Evolutionary conservation across 179 eudicot species (phyloP).

Genomic region (Actinidia polygama): DNA sequence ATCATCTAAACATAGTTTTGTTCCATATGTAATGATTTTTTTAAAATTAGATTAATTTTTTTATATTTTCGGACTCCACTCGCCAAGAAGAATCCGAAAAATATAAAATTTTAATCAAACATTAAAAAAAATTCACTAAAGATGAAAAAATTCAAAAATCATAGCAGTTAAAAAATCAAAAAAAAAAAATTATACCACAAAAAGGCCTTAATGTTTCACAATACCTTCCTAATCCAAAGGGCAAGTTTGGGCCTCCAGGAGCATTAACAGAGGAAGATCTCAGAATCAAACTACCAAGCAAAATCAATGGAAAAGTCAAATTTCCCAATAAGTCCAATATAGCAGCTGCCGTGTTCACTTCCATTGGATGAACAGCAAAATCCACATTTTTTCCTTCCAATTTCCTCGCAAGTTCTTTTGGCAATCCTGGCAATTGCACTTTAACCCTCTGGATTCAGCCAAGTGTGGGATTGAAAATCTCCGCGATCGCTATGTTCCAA

Average conservation of each 20-base stretch:
- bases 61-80: too few species aligned
- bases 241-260: slow-evolving; percentile 78
- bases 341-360: slow-evolving; percentile 40
- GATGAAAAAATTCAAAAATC: too few species aligned
- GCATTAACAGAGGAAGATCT: slow-evolving; percentile 42
- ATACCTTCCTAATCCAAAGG: slow-evolving; percentile 84
- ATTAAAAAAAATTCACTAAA: too few species aligned
- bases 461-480: slow-evolving; percentile 58
- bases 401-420: slow-evolving; percentile 61
- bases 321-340: slow-evolving; percentile 65
- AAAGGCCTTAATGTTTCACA: background rate
- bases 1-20: too few species aligned
- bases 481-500: slow-evolving; percentile 72
- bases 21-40: too few species aligned
- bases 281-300: slow-evolving; percentile 58
- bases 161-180: too few species aligned
- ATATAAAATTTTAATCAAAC: too few species aligned
- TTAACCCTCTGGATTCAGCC: slow-evolving; percentile 68
- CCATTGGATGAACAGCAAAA: slow-evolving; percentile 72
- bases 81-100: too few species aligned
- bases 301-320: slow-evolving; percentile 75
- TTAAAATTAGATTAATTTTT: too few species aligned
- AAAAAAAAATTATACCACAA: too few species aligned
- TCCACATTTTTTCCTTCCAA: slow-evolving; percentile 63
- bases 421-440: slow-evolving; percentile 75